A percentile compares a stretch with the other conserved stretches of the same genome.
Evolutionary conservation across 2,329 filamentous ascomycete genomes (phyloP).

Genomic region (Bipolaris victoriae): DNA sequence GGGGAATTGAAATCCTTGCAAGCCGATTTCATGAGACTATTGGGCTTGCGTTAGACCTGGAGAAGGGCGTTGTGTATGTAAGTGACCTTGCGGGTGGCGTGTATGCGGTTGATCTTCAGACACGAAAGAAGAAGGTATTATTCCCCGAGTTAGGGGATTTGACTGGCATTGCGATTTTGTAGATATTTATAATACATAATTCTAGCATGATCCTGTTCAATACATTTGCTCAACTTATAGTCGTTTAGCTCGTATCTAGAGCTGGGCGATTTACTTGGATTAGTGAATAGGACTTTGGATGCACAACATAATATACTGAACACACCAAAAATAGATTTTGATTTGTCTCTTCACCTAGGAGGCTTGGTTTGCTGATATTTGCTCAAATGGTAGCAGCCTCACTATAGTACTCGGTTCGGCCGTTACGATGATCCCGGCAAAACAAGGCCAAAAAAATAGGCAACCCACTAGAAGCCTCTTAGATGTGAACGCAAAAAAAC

Average conservation of each 20-base stretch:
- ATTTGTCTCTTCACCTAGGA: too few species aligned
- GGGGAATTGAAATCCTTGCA: background rate
- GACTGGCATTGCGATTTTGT: background rate
- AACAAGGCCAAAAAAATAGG: too few species aligned
- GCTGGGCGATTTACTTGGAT: background rate
- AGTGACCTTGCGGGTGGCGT: background rate
- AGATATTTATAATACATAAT: background rate
- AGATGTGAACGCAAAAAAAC: background rate
- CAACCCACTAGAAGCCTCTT: too few species aligned
- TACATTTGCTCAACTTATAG: background rate
- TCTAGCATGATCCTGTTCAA: background rate
- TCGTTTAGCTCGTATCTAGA: background rate
- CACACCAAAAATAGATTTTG: too few species aligned
- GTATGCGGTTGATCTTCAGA: constrained; percentile 1
- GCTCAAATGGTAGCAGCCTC: too few species aligned
- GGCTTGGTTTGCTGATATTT: too few species aligned
- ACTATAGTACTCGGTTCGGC: too few species aligned
- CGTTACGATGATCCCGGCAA: too few species aligned
- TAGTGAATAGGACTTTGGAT: background rate
- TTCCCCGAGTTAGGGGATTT: background rate
- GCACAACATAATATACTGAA: background rate
- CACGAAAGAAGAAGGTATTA: background rate
- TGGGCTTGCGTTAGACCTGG: background rate
- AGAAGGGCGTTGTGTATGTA: background rate
- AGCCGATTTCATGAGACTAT: background rate